A percentile compares a stretch with the other conserved stretches of the same genome.
These are phyloP conservation scores for Solanum sitiens DNA, from an alignment of 257 asterid species.

Conservation along the genomic window DNA sequence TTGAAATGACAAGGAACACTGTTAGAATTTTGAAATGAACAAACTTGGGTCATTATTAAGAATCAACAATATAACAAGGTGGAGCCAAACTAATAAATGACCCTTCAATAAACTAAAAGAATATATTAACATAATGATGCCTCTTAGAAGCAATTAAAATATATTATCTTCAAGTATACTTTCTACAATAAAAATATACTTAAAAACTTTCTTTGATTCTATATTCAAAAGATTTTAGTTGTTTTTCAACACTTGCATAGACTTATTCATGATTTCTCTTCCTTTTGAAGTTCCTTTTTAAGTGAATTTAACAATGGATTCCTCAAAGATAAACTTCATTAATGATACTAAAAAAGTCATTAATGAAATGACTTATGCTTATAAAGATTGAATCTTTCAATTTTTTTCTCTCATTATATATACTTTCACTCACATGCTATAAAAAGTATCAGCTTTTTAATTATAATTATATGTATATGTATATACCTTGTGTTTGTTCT, in stretches of 20 bases:
- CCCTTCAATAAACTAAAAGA: slow-evolving; percentile 27
- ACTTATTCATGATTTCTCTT: slow-evolving; percentile 30
- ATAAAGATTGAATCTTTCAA: not conserved
- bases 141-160: not conserved
- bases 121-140: slow-evolving; percentile 15
- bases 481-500: not conserved
- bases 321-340: slow-evolving; percentile 21
- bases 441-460: not conserved
- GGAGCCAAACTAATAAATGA: slow-evolving; percentile 30
- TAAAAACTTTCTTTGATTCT: slow-evolving; percentile 1
- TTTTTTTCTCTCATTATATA: not conserved
- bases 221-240: not conserved
- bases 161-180: slow-evolving; percentile 27
- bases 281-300: not conserved
- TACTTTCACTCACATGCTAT: not conserved
- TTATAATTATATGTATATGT: not conserved
- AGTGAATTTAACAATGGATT: slow-evolving; percentile 20
- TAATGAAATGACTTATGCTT: slow-evolving; percentile 17
- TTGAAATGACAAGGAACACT: not conserved
- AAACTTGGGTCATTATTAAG: slow-evolving; percentile 21
- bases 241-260: slow-evolving; percentile 18
- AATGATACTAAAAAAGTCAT: not conserved
- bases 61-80: slow-evolving; percentile 16
- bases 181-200: not conserved
- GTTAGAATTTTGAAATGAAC: not conserved